These are phyloP conservation scores for Carpinus fangiana DNA, from an alignment of 306 rosid species.

Conservation along the genomic window DNA sequence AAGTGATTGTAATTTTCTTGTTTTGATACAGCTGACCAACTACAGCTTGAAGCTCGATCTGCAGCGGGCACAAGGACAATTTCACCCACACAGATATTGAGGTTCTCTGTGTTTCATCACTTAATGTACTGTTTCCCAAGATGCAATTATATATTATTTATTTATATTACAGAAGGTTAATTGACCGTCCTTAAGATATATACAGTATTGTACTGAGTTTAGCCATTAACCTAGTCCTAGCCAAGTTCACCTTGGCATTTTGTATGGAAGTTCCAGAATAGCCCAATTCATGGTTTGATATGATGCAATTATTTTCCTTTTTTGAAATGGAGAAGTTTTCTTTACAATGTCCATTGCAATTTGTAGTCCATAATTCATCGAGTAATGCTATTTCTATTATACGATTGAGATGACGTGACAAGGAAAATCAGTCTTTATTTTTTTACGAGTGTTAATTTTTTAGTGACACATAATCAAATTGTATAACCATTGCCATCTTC, in stretches of 20 bases:
- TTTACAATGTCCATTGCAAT: neutral
- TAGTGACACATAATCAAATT: too few species aligned
- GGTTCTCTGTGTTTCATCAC: conserved; percentile 1
- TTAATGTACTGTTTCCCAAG: neutral
- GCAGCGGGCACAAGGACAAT: conserved; percentile 41
- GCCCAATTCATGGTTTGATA: neutral
- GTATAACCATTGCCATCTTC: neutral
- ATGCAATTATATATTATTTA: neutral
- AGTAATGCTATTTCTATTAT: too few species aligned
- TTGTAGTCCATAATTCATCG: neutral
- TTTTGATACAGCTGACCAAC: conserved; percentile 36
- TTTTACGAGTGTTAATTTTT: too few species aligned
- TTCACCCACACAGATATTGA: conserved; percentile 34
- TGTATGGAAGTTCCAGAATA: conserved; percentile 8
- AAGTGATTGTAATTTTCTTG: neutral
- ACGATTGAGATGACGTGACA: too few species aligned
- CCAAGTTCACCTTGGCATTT: conserved; percentile 23
- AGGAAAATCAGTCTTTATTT: too few species aligned
- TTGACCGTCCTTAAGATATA: neutral
- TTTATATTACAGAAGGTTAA: neutral
- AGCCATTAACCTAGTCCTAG: conserved; percentile 9
- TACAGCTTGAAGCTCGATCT: conserved; percentile 44
- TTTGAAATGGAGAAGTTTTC: neutral
- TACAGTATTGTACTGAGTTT: conserved; percentile 2
- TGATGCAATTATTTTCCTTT: neutral